Evolutionary conservation across 2,329 filamentous ascomycete genomes (phyloP), one percentile per base, ranked within the genome.

Genomic region (Tricladium varicosporioides): DNA sequence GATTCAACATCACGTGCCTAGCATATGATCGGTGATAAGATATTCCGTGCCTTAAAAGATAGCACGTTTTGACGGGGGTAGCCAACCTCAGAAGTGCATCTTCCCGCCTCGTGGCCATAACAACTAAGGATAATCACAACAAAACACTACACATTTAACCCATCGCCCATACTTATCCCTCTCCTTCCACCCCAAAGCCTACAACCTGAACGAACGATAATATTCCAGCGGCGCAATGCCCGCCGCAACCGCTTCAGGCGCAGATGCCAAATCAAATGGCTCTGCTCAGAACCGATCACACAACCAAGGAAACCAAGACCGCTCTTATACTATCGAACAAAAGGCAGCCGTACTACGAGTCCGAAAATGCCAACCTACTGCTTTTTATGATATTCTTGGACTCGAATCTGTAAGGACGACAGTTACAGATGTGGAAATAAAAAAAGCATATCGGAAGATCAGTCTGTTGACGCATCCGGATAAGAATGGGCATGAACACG

Each of bases 371-470:
- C 80, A 82, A 42, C 78, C 89, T 18, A 97, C 92, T 3, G 91
- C 91, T 15, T 99, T 95, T 75, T 99, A 99, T 78, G 94, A 97
- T 72, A 97, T 99, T 65, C 77, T 99, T 32, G 86, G 86, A 18
- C 75, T 97, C 49, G 85, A 88, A 61, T 75, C 78, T 50, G 78
- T 87, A 42, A 81, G 81, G 66, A 76, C 80, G 56, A 83, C 85
- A 16, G 87, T 84, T 68, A 85, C 85, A 49, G 93, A 97, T 66
- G 74, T 80, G 60, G 93, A 97, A 69, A 92, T 99, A 71, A 99
- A 97, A 75, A 97, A 97, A 78, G 93, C 94, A 5, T 99, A 99
- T 76, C 85, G 93, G 70, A 97, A 96, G 76, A 82, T 95, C 72
- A 94, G 89, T 71, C 78, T 99, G 68, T 80, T 97, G 70, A 99